Base-by-base conservation (phyloP, 208 protist genomes). In the Wallacemonas sp. region DNA sequence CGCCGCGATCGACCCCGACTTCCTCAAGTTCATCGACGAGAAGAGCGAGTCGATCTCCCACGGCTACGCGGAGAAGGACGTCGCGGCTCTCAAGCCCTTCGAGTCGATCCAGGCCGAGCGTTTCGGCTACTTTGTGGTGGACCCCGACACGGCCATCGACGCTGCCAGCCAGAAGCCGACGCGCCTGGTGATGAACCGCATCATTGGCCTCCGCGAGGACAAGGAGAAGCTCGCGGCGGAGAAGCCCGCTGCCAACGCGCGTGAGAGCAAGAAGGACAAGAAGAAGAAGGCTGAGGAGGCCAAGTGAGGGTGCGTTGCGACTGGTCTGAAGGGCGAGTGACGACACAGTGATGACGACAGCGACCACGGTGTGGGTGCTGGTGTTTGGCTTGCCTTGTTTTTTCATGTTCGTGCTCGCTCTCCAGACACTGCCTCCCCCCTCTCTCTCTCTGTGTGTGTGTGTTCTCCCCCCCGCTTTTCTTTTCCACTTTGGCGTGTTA, bases 81-180 rank as follows among this genome's bases (percentile, higher is more conserved):
- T 96, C 26, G 67, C 63, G 36, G 30, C 32, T 0, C 44, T 87
- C 21, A 84, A 83, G 47, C 56, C 70, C 11, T 91, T 90, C 68
- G 81, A 92, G 62, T 92, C 88, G 3, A 76, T 97, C 24, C 93
- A 97, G 78, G 88, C 84, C 19, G 93, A 97, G 71, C 88, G 93
- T 29, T 92, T 97, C 67, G 93, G 90, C 26, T 97, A 97, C 82
- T 97, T 94, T 61, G 86, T 89, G 11, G 79, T 96, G 12, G 93
- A 97, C 72, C 70, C 80, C 17, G 89, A 97, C 72, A 92, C 83
- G 26, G 73, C 17, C 1, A 70, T 43, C 2, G 75, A 61, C 39
- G 52, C 14, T 21, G 52, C 52, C 16, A 27, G 5, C n/a, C 8
- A 58, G 52, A 9, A 9, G 32, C 30, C 52, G n/a, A 43, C 6